Percentiles rank a stretch among this genome's conserved stretches.
These are phyloP conservation scores for Guyanaporus albipodus DNA, from an alignment of 768 basidiomycete species.

Conservation along the genomic window DNA sequence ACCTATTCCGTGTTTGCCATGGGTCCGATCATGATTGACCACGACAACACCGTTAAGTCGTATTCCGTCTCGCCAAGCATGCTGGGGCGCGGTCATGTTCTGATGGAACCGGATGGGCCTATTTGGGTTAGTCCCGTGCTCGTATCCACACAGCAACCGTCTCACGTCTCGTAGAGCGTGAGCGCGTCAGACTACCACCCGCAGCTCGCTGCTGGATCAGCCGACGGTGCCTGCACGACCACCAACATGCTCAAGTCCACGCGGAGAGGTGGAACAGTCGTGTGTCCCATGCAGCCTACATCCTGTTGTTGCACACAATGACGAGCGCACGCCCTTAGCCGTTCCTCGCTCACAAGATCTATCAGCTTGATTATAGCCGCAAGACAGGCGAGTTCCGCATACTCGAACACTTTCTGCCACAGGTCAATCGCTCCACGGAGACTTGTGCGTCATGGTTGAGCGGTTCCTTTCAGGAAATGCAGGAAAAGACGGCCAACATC, in stretches of 20 bases:
- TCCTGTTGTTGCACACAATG: neutral
- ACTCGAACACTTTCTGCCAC: slow-evolving; percentile 81
- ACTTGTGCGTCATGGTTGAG: neutral
- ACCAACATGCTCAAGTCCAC: slow-evolving; percentile 69
- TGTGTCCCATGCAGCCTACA: slow-evolving; percentile 35
- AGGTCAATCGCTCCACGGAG: slow-evolving; percentile 37
- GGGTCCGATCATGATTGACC: slow-evolving; percentile 73
- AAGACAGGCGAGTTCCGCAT: slow-evolving; percentile 74
- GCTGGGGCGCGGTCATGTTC: slow-evolving; percentile 66
- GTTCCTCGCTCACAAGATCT: slow-evolving; percentile 75
- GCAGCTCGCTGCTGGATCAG: slow-evolving; percentile 74
- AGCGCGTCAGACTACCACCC: slow-evolving; percentile 82
- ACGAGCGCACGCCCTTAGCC: slow-evolving; percentile 42
- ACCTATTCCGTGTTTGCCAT: slow-evolving; percentile 65
- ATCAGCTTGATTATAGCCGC: slow-evolving; percentile 84
- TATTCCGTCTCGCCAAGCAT: slow-evolving; percentile 69
- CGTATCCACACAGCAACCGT: neutral
- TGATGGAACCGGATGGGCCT: slow-evolving; percentile 74
- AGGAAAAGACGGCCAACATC: slow-evolving; percentile 31
- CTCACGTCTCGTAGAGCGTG: slow-evolving; percentile 48
- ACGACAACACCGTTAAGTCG: slow-evolving; percentile 75
- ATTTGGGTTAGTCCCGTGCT: slow-evolving; percentile 65
- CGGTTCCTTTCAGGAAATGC: slow-evolving; percentile 41
- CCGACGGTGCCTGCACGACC: slow-evolving; percentile 78
- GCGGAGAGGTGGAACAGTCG: slow-evolving; percentile 66